A percentile compares a stretch with the other conserved stretches of the same genome.
Conservation (phyloP, 108 stramenopile genomes). For the Epithemia pelagica region DNA sequence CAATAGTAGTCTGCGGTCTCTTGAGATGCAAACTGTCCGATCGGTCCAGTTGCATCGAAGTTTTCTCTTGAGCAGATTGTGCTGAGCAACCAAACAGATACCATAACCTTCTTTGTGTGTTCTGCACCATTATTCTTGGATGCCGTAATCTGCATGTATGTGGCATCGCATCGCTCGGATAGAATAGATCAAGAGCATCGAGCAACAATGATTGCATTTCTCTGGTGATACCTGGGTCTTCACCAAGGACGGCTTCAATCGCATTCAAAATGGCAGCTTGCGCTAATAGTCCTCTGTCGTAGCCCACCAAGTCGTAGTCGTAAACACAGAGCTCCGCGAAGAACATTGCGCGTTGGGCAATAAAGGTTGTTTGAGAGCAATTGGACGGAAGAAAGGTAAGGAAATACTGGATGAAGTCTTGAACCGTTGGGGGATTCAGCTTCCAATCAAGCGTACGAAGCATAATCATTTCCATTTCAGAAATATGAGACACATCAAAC, state of each 20-base stretch:
- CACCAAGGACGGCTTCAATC: constrained; percentile 23
- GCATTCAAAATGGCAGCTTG: constrained; percentile 59
- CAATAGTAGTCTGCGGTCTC: no score
- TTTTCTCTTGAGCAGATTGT: constrained; percentile 8
- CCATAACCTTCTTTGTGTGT: constrained; percentile 33
- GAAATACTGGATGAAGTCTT: constrained; percentile 31
- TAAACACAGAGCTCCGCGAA: constrained; percentile 61
- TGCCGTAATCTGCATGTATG: no score
- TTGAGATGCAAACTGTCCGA: no score
- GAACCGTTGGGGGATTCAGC: constrained; percentile 40
- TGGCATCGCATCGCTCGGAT: no score
- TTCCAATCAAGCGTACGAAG: constrained; percentile 39
- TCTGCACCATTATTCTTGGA: constrained; percentile 13
- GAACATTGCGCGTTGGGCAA: constrained; percentile 39
- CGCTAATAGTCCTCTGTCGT: constrained; percentile 33
- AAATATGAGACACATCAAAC: constrained; percentile 33
- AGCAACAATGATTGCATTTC: background rate
- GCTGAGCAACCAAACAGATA: constrained; percentile 34
- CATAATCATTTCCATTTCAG: constrained; percentile 44
- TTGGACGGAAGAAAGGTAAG: background rate
- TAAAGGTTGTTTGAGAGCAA: background rate
- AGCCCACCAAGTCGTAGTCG: constrained; percentile 56
- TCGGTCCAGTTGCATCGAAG: background rate
- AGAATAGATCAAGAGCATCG: background rate
- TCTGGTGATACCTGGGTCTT: background rate